phyloP scores from a whole-genome alignment of 345 rosid species.

The Citropsis articulata region DNA sequence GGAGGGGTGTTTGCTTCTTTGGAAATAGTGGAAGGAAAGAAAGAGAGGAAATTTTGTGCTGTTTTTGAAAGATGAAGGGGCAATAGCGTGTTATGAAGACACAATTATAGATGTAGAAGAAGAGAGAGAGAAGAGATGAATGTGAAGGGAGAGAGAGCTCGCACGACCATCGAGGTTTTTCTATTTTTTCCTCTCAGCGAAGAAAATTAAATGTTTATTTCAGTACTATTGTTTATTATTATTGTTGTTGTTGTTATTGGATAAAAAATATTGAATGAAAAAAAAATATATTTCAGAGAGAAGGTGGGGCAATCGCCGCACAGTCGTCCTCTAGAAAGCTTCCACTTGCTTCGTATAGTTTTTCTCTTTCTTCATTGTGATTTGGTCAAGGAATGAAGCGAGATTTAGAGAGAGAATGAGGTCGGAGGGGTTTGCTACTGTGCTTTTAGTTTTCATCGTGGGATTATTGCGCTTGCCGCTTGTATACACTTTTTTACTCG shows the following conservation, averaged over 20 bases:
- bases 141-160: slow-evolving; percentile 22
- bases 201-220: neutral
- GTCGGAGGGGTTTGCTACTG: neutral
- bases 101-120: slow-evolving; percentile 58
- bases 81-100: slow-evolving; percentile 29
- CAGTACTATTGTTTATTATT: neutral
- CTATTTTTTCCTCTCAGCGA: too few relatives aligned
- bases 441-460: neutral
- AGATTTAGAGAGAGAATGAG: neutral
- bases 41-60: slow-evolving; percentile 2
- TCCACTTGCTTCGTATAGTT: neutral
- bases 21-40: slow-evolving; percentile 36
- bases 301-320: neutral
- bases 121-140: slow-evolving; percentile 26
- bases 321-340: slow-evolving; percentile 9
- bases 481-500: neutral
- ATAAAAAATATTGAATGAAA: neutral
- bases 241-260: too few relatives aligned
- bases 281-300: neutral
- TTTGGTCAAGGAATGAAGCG: neutral
- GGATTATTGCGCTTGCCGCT: neutral
- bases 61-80: slow-evolving; percentile 7
- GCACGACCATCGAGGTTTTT: slow-evolving; percentile 46
- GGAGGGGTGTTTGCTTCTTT: slow-evolving; percentile 23
- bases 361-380: neutral